These are phyloP conservation scores for Pouteria glomerata DNA, from an alignment of 148 eudicot species.

Conservation along the genomic window DNA sequence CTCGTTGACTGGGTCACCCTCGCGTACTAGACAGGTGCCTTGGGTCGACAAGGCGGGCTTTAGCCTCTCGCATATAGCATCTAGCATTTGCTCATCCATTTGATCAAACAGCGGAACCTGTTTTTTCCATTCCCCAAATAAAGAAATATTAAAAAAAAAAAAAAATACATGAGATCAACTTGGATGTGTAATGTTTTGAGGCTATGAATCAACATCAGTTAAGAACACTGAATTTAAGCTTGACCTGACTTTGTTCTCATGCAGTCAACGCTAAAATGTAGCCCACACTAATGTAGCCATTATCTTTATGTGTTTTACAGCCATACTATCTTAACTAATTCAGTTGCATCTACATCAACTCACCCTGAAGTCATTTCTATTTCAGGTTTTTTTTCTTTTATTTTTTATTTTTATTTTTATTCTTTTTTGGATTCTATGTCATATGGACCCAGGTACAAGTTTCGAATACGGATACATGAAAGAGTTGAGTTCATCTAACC, in stretches of 20 bases:
- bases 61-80: constrained; percentile 80
- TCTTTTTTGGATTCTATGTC: neutral
- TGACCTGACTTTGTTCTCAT: no score
- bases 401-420: no score
- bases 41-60: constrained; percentile 64
- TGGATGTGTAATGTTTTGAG: neutral
- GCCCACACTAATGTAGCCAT: neutral
- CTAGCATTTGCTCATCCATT: constrained; percentile 79
- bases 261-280: no score
- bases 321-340: neutral
- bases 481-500: no score
- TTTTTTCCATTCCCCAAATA: neutral
- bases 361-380: no score
- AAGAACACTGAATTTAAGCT: no score
- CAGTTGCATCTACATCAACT: no score
- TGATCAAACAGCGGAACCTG: constrained; percentile 81
- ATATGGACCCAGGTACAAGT: no score
- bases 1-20: constrained; percentile 78
- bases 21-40: constrained; percentile 59
- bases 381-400: no score
- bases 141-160: neutral
- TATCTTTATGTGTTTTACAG: neutral
- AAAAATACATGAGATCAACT: neutral
- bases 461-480: no score
- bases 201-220: no score